Base-by-base conservation (phyloP, 2,329 filamentous ascomycete genomes). In the Periglandula ipomoeae region DNA sequence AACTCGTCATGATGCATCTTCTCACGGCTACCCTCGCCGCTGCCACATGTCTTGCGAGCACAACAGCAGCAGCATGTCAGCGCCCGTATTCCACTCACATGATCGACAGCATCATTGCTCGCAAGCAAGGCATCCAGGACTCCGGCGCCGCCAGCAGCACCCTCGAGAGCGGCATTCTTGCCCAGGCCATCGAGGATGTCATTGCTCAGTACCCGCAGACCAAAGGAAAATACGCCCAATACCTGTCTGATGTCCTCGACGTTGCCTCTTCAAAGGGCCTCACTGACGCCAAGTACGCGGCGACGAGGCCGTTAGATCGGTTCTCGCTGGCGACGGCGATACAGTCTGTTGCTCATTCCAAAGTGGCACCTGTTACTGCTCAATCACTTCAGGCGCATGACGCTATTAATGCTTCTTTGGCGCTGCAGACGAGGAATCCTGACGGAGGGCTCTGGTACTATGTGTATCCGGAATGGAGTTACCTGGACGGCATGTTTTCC, bases 401-500 rank as follows among this genome's bases (percentile, higher is more conserved):
- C 3, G 57, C 57, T 34, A 54, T 59, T 41, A 47, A 50, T 23
- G 50, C 48, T 19, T 59, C 58, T 8, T 48, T 59, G 1, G 35
- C 53, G 4, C 49, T 58, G 19, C 58, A 59, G 49, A 32, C 7
- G 11, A 61, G 63, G n/a, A 69, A 63, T 50, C 37, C 55, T 6
- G 60, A 61, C 47, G 60, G 62, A 26, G 65, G 66, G 0, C 48
- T 68, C 3, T 68, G 65, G 65, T 69, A 68, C 46, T 68, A 54
- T 47, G 55, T 58, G 1, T 77, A 78, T 52, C 72, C 72, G 1
- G 62, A 76, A 47, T 73, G 73, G 67, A 73, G 70, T 55, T 78
- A 76, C 53, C 62, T 76, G 3, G 75, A 79, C 52, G 74, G 74
- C 50, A 73, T 76, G 67, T 76, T 69, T 62, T 74, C 71, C 0